Conservation (phyloP, 805 yeast genomes). For the Saturnispora saitoi region DNA sequence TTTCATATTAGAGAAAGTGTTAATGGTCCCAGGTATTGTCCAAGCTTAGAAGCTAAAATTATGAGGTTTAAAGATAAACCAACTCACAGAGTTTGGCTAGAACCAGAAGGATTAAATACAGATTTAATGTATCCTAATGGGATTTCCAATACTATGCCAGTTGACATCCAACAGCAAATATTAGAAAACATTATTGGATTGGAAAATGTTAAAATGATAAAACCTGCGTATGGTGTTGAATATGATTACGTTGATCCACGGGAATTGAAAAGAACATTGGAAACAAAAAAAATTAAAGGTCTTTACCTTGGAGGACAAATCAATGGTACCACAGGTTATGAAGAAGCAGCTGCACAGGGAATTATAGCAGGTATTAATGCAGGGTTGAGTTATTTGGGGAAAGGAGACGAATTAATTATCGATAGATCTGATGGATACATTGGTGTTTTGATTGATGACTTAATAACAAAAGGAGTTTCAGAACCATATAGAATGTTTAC, state of each 20-base stretch:
- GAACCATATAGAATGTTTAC: constrained; percentile 99
- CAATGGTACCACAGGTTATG: constrained; percentile 98
- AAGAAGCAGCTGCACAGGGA: constrained; percentile 98
- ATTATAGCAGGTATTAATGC: constrained; percentile 94
- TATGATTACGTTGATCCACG: constrained; percentile 95
- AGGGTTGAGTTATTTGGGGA: constrained; percentile 43
- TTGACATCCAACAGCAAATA: constrained; percentile 73
- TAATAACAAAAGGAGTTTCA: constrained; percentile 88
- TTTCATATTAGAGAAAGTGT: constrained; percentile 90
- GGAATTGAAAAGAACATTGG: constrained; percentile 67
- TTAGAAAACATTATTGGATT: constrained; percentile 78
- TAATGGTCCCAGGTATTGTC: constrained; percentile 95
- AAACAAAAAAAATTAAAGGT: constrained; percentile 72
- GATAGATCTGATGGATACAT: constrained; percentile 79
- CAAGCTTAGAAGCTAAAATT: constrained; percentile 87
- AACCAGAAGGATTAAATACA: constrained; percentile 88
- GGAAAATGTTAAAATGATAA: constrained; percentile 78
- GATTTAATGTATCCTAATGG: constrained; percentile 95
- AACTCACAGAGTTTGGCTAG: constrained; percentile 84
- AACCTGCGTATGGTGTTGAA: constrained; percentile 99
- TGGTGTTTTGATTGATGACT: constrained; percentile 90
- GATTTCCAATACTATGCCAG: constrained; percentile 93
- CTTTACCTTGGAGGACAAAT: constrained; percentile 92
- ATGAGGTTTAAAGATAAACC: constrained; percentile 69
- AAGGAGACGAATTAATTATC: constrained; percentile 34